phyloP scores from a whole-genome alignment of 2,329 filamentous ascomycete genomes.

The Cladosporium sp. region DNA sequence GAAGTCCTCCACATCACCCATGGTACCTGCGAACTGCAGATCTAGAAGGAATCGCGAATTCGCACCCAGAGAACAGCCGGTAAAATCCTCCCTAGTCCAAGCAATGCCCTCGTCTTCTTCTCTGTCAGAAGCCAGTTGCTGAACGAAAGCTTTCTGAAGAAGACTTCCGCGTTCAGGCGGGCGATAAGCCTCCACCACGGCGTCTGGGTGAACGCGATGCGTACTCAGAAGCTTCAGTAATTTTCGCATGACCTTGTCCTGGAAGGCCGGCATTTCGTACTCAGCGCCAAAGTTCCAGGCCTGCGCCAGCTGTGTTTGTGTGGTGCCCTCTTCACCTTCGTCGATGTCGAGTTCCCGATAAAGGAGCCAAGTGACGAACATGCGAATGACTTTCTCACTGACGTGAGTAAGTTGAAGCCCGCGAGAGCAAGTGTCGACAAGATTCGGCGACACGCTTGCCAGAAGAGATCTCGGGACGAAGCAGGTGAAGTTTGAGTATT shows the following conservation, averaged over 20 bases:
- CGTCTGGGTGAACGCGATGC: not conserved
- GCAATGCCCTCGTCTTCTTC: not conserved
- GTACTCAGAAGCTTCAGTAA: not conserved
- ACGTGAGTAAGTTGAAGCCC: not conserved
- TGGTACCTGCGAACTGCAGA: not conserved
- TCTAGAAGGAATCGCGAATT: not conserved
- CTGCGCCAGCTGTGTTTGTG: not conserved
- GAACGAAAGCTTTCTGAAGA: not conserved
- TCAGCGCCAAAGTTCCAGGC: not conserved
- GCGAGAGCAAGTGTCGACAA: not conserved
- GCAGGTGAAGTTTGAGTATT: not conserved
- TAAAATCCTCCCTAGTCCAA: not conserved
- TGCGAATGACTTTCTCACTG: not conserved
- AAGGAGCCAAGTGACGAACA: not conserved
- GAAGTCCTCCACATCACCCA: not conserved
- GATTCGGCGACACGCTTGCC: not conserved
- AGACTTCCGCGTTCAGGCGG: not conserved
- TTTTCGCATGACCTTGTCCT: not conserved
- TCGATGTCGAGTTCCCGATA: not conserved
- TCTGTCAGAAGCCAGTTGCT: not conserved
- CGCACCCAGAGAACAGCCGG: not conserved
- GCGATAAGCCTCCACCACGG: not conserved
- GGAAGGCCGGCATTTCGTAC: not conserved
- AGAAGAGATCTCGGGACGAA: not conserved
- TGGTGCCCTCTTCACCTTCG: not conserved